Evolutionary conservation across 202 grass and related monocot species (phyloP).

Genomic region (Digitaria exilis): DNA sequence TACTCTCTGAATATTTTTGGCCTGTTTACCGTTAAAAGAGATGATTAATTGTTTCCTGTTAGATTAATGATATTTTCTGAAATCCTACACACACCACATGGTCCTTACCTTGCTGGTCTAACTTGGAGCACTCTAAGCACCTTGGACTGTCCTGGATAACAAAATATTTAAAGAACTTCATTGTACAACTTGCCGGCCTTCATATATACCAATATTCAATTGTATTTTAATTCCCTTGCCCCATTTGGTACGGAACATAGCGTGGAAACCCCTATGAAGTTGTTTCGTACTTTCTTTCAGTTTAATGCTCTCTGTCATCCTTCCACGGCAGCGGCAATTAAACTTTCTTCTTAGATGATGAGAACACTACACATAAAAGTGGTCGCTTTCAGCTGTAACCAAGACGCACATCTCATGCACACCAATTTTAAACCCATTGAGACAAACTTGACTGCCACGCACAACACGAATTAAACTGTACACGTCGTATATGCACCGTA

Average conservation of each 20-base stretch:
- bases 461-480: background rate
- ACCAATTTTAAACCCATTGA: background rate
- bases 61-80: too few species aligned
- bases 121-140: too few species aligned
- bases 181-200: background rate
- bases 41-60: too few species aligned
- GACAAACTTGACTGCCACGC: background rate
- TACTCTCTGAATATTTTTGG: too few species aligned
- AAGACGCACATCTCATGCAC: background rate
- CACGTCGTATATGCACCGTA: background rate
- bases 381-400: background rate
- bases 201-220: too few species aligned
- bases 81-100: too few species aligned
- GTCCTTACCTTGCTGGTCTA: too few species aligned
- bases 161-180: background rate
- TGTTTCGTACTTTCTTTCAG: background rate
- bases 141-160: too few species aligned
- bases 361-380: background rate
- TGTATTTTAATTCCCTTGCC: background rate
- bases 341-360: background rate
- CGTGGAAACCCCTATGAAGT: background rate
- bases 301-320: background rate
- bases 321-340: background rate
- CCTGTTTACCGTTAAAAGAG: too few species aligned
- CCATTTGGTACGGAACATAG: background rate